These are phyloP conservation scores for Zygosaccharomyces sapae DNA, from an alignment of 1,139 yeast genomes.

Conservation along the genomic window DNA sequence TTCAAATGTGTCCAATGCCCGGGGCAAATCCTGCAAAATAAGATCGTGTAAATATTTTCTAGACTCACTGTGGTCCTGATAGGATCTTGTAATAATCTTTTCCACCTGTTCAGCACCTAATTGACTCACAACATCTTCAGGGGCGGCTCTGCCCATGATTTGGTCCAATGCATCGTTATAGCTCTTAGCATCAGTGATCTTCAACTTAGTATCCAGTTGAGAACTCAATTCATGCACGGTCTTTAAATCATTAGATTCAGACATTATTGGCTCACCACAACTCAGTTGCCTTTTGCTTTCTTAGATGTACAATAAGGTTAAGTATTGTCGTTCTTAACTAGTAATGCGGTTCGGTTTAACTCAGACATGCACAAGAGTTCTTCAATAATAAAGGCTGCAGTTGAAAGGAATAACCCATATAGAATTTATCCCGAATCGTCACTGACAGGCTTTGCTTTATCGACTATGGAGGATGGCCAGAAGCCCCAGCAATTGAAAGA, in stretches of 20 bases:
- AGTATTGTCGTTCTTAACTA: not conserved
- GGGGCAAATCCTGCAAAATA: conserved; percentile 17
- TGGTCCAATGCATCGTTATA: conserved; percentile 17
- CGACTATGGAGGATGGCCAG: not conserved
- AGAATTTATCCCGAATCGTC: not conserved
- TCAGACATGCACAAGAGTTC: not conserved
- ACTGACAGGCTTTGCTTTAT: not conserved
- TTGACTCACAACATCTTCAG: conserved; percentile 1
- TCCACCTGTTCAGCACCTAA: conserved; percentile 18
- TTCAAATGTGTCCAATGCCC: conserved; percentile 24
- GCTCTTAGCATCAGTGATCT: conserved; percentile 11
- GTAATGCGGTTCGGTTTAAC: not conserved
- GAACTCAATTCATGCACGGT: conserved; percentile 17
- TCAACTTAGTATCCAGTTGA: conserved; percentile 16
- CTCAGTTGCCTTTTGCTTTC: not conserved
- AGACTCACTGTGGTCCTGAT: conserved; percentile 30
- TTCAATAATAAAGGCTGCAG: not conserved
- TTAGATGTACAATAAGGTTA: not conserved
- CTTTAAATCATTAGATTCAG: not conserved
- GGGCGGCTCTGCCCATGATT: conserved; percentile 11
- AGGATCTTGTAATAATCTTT: conserved; percentile 24
- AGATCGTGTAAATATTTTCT: conserved; percentile 17
- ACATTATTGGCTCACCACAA: not conserved
- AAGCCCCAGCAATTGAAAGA: not conserved
- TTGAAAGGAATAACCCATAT: not conserved